phyloP scores from a whole-genome alignment of 179 eudicot genomes.

The Patellifolia procumbens region DNA sequence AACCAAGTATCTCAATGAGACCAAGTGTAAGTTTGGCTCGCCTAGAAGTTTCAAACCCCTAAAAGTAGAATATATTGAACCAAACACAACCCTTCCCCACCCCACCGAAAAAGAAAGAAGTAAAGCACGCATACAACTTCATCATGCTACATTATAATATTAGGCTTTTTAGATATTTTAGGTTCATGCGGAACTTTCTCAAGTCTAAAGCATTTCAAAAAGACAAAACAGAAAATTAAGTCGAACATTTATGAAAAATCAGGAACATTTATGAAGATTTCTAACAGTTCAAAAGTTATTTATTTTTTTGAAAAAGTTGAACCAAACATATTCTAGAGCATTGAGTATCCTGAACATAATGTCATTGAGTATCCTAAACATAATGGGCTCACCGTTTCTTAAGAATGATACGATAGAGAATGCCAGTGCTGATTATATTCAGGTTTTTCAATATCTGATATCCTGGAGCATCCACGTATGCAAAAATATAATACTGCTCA shows the following conservation, averaged over 20 bases:
- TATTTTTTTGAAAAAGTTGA: not conserved
- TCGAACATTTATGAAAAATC: no score
- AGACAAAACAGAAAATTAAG: not conserved
- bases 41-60: not conserved
- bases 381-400: constrained; percentile 63
- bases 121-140: not conserved
- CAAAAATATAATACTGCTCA: constrained; percentile 96
- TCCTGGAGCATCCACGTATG: constrained; percentile 99
- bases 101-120: not conserved
- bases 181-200: no score
- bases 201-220: not conserved
- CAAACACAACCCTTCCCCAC: not conserved
- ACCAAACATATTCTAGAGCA: not conserved
- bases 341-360: not conserved
- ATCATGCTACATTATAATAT: not conserved
- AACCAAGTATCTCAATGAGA: not conserved
- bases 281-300: not conserved
- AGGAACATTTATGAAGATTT: not conserved
- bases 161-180: not conserved
- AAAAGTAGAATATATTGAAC: no score
- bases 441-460: constrained; percentile 96
- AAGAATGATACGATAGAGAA: constrained; percentile 84
- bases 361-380: not conserved
- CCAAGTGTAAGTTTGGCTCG: not conserved
- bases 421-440: constrained; percentile 92